phyloP scores from a whole-genome alignment of 495 filamentous ascomycete genomes.

The Xanthoparmelia taractica region DNA sequence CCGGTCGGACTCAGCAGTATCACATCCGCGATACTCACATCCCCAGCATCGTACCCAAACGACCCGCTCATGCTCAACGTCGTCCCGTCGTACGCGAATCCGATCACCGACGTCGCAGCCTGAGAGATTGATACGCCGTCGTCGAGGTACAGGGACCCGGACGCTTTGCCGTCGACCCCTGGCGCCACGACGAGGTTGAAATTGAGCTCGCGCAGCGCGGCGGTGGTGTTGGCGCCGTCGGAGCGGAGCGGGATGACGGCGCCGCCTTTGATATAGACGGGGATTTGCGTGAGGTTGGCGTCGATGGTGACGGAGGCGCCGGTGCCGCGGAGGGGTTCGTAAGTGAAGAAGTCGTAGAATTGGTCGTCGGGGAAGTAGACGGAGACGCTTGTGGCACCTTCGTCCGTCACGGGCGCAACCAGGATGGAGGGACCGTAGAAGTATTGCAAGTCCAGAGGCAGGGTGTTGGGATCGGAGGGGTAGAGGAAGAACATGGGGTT shows the following conservation, averaged over 20 bases:
- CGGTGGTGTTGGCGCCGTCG: constrained; percentile 59
- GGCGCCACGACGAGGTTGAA: constrained; percentile 68
- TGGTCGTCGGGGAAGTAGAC: constrained; percentile 67
- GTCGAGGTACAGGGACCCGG: constrained; percentile 53
- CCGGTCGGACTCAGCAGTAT: constrained; percentile 1
- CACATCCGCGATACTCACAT: constrained; percentile 6
- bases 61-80: constrained; percentile 44
- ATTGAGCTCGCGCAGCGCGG: constrained; percentile 53
- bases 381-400: constrained; percentile 54
- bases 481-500: constrained; percentile 67
- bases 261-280: constrained; percentile 64
- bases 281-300: constrained; percentile 57
- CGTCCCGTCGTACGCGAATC: constrained; percentile 47
- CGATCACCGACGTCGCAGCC: constrained; percentile 39
- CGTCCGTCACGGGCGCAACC: constrained; percentile 62
- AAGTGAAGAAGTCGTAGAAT: constrained; percentile 74
- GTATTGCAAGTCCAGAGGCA: constrained; percentile 57
- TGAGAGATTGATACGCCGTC: constrained; percentile 53
- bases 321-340: constrained; percentile 47
- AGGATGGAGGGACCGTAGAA: constrained; percentile 66
- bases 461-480: constrained; percentile 56
- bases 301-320: constrained; percentile 45
- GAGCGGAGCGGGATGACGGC: constrained; percentile 58
- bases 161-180: constrained; percentile 39
- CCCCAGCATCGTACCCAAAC: constrained; percentile 37